phyloP scores from a whole-genome alignment of 1,284 basidiomycete genomes.

The Malassezia globosa region DNA sequence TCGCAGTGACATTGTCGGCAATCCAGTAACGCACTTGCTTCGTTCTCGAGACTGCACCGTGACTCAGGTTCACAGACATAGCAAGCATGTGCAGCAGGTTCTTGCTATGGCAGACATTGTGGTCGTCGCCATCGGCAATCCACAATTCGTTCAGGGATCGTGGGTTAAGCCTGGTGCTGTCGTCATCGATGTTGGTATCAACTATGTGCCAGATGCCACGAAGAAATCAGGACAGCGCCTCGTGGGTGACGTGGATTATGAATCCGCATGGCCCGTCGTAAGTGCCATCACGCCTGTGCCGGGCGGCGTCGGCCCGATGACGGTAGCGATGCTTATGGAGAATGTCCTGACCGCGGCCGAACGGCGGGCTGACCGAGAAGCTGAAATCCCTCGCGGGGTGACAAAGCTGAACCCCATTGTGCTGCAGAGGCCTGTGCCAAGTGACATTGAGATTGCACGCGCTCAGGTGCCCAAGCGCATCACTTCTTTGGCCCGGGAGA shows the following conservation, averaged over 20 bases:
- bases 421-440: constrained; percentile 63
- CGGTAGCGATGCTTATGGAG: constrained; percentile 94
- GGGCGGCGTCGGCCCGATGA: constrained; percentile 92
- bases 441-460: constrained; percentile 88
- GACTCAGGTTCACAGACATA: constrained; percentile 90
- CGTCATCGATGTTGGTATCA: constrained; percentile 67
- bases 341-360: constrained; percentile 76
- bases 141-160: constrained; percentile 77
- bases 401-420: constrained; percentile 69
- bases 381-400: constrained; percentile 55
- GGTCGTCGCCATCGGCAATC: constrained; percentile 82
- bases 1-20: constrained; percentile 94
- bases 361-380: constrained; percentile 64
- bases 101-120: constrained; percentile 79
- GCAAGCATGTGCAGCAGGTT: constrained; percentile 61
- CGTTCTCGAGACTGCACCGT: constrained; percentile 86
- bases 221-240: constrained; percentile 93
- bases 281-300: constrained; percentile 93
- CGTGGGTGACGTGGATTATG: constrained; percentile 89
- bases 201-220: constrained; percentile 69
- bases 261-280: constrained; percentile 64
- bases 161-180: constrained; percentile 89
- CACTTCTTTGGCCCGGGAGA: constrained; percentile 70
- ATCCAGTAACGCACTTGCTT: constrained; percentile 80
- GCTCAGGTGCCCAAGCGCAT: constrained; percentile 87